Base-by-base conservation (phyloP, 2,329 filamentous ascomycete species). In the Grosmannia clavigera region DNA sequence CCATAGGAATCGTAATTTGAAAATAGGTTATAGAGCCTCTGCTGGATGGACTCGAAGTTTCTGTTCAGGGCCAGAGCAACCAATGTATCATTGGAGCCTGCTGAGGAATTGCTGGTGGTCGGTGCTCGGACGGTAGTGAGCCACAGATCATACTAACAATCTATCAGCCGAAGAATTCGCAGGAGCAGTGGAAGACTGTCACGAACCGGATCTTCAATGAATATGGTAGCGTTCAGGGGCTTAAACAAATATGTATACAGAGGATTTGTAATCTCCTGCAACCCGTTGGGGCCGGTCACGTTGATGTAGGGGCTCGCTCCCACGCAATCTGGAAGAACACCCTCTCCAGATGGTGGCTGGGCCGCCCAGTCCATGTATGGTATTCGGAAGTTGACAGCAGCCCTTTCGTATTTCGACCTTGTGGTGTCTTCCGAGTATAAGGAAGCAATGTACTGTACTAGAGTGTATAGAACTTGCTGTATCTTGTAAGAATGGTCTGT, bases 1-100 rank as follows among this genome's bases (percentile, higher is more conserved):
- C 81, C 81, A 68, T 85, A 89, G 64, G 88, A 81, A 54, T 80
- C 75, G 68, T 88, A 89, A 61, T 80, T 82, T 10, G 84, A 82
- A 63, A 88, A 81, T 1, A 90, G 75, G 58, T 82, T 84, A 66
- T 84, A 86, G 1, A 91, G 75, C 14, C 88, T 79, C 64, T 83
- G 77, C 66, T 84, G 80, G 46, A 85, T 76, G 16, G 78, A 78
- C 2, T 74, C 70, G 5, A 82, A 75, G 62, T 79, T 81, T 31
- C 74, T 75, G 63, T 81, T 75, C 19, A 86, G 68, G 19, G 78
- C 75, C 14, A 74, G 67, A 14, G 77, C 80, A 35, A 86, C 78
- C 25, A 77, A 71, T 4, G 79, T 73, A 64, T 88, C 83, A 66
- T 84, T 79, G n/a, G 85, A 87, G 11, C 68, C 68, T 19, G 81